Evolutionary conservation across 1,139 yeast genomes (phyloP).

Genomic region (Blastobotrys elegans): DNA sequence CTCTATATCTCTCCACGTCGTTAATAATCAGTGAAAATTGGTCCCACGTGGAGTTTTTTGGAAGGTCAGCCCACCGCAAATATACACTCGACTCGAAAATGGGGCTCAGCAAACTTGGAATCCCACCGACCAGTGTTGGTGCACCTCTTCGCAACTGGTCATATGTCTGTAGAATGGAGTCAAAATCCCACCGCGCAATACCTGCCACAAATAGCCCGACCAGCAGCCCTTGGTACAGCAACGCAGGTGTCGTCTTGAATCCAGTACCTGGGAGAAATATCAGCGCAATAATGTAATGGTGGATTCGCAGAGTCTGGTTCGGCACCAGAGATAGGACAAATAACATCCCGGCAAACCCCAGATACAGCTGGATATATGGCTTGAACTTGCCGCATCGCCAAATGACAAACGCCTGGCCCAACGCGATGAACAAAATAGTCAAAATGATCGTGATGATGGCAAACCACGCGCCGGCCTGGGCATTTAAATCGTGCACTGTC

Average conservation of each 20-base stretch:
- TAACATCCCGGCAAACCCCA: constrained; percentile 44
- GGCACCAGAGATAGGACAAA: constrained; percentile 50
- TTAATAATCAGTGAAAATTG: constrained; percentile 65
- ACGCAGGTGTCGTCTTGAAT: constrained; percentile 57
- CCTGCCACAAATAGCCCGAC: constrained; percentile 82
- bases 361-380: constrained; percentile 51
- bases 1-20: constrained; percentile 74
- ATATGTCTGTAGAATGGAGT: constrained; percentile 78
- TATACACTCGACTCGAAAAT: constrained; percentile 10
- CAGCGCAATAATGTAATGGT: constrained; percentile 83
- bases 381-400: constrained; percentile 77
- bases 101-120: constrained; percentile 46
- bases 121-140: constrained; percentile 49
- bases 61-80: constrained; percentile 2
- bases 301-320: constrained; percentile 71
- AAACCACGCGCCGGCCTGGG: constrained; percentile 70
- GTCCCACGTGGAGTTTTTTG: constrained; percentile 24
- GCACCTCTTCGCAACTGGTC: constrained; percentile 66
- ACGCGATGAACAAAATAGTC: constrained; percentile 47
- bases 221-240: constrained; percentile 76
- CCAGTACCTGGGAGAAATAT: constrained; percentile 76
- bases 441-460: constrained; percentile 52
- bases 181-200: constrained; percentile 89
- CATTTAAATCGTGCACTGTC: constrained; percentile 60
- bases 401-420: constrained; percentile 69